Evolutionary conservation across 139 green algal genomes (phyloP).

Genomic region (Chlorella sp.): DNA sequence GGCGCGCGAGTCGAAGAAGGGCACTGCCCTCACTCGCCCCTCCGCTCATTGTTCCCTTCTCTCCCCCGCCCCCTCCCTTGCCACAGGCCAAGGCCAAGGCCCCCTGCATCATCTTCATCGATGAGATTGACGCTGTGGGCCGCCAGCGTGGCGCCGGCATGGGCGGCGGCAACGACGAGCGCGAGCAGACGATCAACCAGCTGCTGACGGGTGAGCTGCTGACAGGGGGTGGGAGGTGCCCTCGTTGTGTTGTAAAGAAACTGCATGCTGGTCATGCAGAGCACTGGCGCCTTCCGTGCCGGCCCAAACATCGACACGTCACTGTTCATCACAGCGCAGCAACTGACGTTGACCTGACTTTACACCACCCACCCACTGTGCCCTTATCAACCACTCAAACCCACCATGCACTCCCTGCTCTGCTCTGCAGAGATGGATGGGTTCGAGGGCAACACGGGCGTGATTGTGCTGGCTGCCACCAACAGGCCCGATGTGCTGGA

Average conservation of each 20-base stretch:
- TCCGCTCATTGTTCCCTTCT: neutral
- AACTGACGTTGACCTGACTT: no score
- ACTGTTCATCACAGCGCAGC: no score
- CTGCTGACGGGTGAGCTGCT: constrained; percentile 69
- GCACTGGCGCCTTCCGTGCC: neutral
- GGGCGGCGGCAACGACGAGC: constrained; percentile 98
- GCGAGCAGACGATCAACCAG: constrained; percentile 99
- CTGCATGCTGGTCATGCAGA: neutral
- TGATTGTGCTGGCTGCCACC: constrained; percentile 91
- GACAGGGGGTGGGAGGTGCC: neutral
- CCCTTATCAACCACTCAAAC: neutral
- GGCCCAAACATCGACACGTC: no score
- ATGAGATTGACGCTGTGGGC: constrained; percentile 99
- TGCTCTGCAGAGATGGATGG: constrained; percentile 93
- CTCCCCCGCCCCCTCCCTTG: neutral
- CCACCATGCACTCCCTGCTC: neutral
- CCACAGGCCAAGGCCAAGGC: constrained; percentile 89
- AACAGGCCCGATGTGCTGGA: constrained; percentile 99
- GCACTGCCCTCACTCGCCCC: neutral
- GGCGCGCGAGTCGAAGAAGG: no score
- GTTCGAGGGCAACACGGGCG: constrained; percentile 91
- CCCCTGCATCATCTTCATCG: constrained; percentile 99
- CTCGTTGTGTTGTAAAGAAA: neutral
- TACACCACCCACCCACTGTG: no score
- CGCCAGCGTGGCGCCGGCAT: constrained; percentile 96